Base-by-base conservation (phyloP, 1,139 yeast species). In the Trichomonascaceae sp. region DNA sequence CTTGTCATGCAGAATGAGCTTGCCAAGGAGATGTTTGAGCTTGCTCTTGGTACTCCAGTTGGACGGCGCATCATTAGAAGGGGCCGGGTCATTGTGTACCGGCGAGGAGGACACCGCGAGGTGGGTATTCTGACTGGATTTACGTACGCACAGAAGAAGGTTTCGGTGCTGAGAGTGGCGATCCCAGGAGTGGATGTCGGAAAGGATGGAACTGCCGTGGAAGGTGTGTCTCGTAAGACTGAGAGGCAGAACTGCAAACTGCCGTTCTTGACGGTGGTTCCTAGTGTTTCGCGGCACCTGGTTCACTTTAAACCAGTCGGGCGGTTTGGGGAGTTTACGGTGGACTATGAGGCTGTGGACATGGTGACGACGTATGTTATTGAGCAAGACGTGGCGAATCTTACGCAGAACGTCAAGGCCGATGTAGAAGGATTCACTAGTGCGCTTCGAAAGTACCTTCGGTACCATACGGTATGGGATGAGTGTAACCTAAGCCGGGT, bases 71-170 rank as follows among this genome's bases (percentile, higher is more conserved):
- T 69, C n/a, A 53, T 78, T 35, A 61, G 57, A 32, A 51, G 60
- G 2, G 93, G 93, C 6, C 64, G 84, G 40, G 51, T 80, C 35
- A 52, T 82, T 35, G 66, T 76, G 8, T 80, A 62, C 53, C 66
- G 52, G 23, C 23, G 23, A 6, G 11, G 56, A 5, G 51, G 70
- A 1, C 61, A 64, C 33, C 54, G 74, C 14, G 93, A 84, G 2
- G 66, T 75, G 33, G 23, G 27, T n/a, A 17, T 27, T 5, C 28
- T 38, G 8, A 33, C 26, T 25, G 33, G 11, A n/a, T 29, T 26
- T 27, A 39, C 31, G 25, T 30, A 17, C 30, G 41, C 23, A 15
- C 36, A 29, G 36, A 40, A 25, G 33, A 33, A 15, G 25, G 32
- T 33, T 5, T 31, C 25, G 22, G 43, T 32, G 27, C 38, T 27